A percentile compares a stretch with the other conserved stretches of the same genome.
These are phyloP conservation scores for Apiotrichum sp. DNA, from an alignment of 1,284 basidiomycete genomes.

Conservation along the genomic window DNA sequence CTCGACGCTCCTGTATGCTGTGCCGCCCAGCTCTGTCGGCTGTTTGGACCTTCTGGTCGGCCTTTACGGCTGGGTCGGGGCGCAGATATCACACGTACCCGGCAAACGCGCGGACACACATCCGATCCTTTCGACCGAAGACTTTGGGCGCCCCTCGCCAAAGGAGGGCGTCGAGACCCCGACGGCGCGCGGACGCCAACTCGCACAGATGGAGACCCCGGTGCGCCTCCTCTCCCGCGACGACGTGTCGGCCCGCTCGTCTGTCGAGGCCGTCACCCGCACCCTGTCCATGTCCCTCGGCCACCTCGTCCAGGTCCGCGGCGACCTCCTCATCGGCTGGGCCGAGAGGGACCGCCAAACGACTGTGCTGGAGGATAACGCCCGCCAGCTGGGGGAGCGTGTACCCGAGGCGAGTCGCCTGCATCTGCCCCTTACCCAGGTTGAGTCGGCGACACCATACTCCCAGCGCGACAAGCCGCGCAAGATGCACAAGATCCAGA, in stretches of 20 bases:
- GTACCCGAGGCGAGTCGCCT: conserved; percentile 4
- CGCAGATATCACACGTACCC: conserved; percentile 24
- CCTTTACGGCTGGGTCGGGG: conserved; percentile 41
- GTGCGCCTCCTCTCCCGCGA: conserved; percentile 19
- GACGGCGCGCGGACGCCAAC: conserved; percentile 15
- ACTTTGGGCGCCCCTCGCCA: conserved; percentile 6
- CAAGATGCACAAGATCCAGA: conserved; percentile 29
- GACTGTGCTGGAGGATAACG: conserved; percentile 26
- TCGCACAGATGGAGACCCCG: conserved; percentile 17
- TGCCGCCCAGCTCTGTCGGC: conserved; percentile 41
- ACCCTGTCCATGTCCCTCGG: conserved; percentile 28
- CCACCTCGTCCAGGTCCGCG: conserved; percentile 27
- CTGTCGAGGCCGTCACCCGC: conserved; percentile 21
- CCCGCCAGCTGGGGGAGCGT: conserved; percentile 10
- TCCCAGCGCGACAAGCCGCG: conserved; percentile 8
- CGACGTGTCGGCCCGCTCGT: conserved; percentile 10
- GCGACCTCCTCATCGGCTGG: conserved; percentile 34
- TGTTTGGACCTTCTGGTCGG: conserved; percentile 42
- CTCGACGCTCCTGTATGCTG: conserved; percentile 41
- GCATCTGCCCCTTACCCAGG: background rate
- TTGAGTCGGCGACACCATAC: background rate
- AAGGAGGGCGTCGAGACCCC: conserved; percentile 11
- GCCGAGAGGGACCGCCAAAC: conserved; percentile 31
- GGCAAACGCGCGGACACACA: conserved; percentile 15
- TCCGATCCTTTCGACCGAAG: conserved; percentile 4